A percentile compares a stretch with the other conserved stretches of the same genome.
Evolutionary conservation across 495 filamentous ascomycete genomes (phyloP).

Genomic region (Aspergillus olivimuriae): DNA sequence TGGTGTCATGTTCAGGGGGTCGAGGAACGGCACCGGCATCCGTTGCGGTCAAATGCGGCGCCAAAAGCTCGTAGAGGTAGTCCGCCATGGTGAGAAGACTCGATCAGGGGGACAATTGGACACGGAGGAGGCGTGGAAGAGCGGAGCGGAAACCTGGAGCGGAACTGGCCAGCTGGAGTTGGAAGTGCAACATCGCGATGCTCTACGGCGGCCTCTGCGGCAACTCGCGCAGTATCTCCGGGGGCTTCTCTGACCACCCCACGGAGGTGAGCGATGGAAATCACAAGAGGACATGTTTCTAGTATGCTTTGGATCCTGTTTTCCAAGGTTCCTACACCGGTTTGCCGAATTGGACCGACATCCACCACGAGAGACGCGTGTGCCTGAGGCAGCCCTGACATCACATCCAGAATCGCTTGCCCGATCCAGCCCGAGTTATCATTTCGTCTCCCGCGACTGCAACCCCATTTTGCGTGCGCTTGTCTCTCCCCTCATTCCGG

Average conservation of each 20-base stretch:
- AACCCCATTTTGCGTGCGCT: too few relatives aligned
- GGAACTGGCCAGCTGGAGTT: conserved; percentile 9
- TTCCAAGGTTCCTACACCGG: too few relatives aligned
- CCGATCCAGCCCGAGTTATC: neutral
- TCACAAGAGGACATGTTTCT: too few relatives aligned
- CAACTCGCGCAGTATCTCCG: conserved; percentile 25
- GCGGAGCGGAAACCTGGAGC: neutral
- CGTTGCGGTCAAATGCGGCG: conserved; percentile 48
- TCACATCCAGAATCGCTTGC: neutral
- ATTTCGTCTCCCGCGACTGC: too few relatives aligned
- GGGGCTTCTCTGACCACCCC: neutral
- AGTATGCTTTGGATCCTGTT: too few relatives aligned
- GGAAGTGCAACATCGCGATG: too few relatives aligned
- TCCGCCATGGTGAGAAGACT: conserved; percentile 50
- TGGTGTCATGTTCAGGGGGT: conserved; percentile 37
- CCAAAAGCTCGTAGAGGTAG: conserved; percentile 66
- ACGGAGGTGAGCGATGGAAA: neutral
- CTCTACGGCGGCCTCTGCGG: conserved; percentile 28
- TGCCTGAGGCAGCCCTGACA: too few relatives aligned
- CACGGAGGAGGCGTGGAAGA: neutral
- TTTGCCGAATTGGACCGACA: neutral
- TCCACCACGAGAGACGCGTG: too few relatives aligned
- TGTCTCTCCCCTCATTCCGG: too few relatives aligned
- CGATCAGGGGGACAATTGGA: neutral
- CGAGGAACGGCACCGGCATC: conserved; percentile 15